These are phyloP conservation scores for Xerocomellus chrysenteron DNA, from an alignment of 768 basidiomycete genomes.

Conservation along the genomic window DNA sequence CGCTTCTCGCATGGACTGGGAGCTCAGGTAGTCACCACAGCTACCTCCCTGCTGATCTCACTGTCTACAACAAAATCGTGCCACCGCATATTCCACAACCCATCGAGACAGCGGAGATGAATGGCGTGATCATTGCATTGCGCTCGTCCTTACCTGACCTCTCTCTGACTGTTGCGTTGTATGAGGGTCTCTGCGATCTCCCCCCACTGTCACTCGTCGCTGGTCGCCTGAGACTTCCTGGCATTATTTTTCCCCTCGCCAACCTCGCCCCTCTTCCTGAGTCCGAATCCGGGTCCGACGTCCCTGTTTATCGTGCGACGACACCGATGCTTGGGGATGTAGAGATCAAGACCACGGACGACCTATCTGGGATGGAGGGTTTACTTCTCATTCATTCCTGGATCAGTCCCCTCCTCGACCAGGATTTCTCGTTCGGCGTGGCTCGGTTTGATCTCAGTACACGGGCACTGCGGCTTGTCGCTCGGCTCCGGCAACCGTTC, in stretches of 20 bases:
- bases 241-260: no score
- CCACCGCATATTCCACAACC: not conserved
- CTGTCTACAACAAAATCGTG: no score
- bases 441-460: not conserved
- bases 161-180: not conserved
- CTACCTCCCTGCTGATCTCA: not conserved
- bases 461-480: not conserved
- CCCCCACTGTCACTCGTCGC: no score
- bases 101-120: not conserved
- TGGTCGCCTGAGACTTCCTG: no score
- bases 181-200: not conserved
- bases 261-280: no score
- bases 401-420: constrained; percentile 3
- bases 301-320: not conserved
- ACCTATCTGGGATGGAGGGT: not conserved
- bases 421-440: not conserved
- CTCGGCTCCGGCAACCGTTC: not conserved
- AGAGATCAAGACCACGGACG: not conserved
- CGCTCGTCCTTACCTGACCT: not conserved
- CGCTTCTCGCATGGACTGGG: no score
- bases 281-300: no score
- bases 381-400: not conserved
- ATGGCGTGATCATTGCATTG: not conserved
- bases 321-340: not conserved
- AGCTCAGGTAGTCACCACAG: not conserved